Evolutionary conservation across 192 early-diverging fungal genomes (phyloP).

Genomic region (Coemansia sp.): DNA sequence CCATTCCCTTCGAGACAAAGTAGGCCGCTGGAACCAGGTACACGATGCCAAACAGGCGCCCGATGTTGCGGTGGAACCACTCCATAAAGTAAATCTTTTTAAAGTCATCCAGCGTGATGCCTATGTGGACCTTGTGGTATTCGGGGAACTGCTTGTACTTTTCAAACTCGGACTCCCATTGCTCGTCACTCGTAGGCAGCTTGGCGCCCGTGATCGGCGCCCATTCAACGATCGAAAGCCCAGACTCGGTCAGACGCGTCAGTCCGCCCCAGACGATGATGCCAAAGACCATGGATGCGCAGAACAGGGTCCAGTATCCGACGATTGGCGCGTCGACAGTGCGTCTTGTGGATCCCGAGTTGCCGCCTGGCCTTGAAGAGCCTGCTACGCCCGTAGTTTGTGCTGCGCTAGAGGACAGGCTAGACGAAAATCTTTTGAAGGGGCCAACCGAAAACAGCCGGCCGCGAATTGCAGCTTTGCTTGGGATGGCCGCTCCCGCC

Average conservation of each 20-base stretch:
- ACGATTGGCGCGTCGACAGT: constrained; percentile 59
- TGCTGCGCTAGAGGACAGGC: background rate
- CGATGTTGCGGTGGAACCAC: constrained; percentile 95
- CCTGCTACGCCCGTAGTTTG: background rate
- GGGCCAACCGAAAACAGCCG: background rate
- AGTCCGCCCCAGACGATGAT: constrained; percentile 94
- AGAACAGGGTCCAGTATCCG: constrained; percentile 91
- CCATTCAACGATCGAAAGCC: constrained; percentile 96
- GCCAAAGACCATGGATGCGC: constrained; percentile 83
- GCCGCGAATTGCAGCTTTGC: background rate
- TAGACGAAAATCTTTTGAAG: background rate
- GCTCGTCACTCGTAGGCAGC: constrained; percentile 76
- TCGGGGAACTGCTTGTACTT: constrained; percentile 99
- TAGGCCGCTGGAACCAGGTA: constrained; percentile 85
- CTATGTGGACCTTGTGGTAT: constrained; percentile 89
- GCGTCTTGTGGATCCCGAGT: background rate
- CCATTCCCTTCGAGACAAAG: constrained; percentile 78
- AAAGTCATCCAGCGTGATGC: constrained; percentile 88
- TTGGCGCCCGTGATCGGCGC: constrained; percentile 91
- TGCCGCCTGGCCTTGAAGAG: background rate
- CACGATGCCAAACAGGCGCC: constrained; percentile 84
- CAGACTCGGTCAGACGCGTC: constrained; percentile 95
- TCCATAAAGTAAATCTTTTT: constrained; percentile 98
- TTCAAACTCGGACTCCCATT: constrained; percentile 93
- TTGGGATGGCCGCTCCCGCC: background rate